Evolutionary conservation across 1,139 yeast species (phyloP).

Genomic region (Pneumocystis jirovecii): DNA sequence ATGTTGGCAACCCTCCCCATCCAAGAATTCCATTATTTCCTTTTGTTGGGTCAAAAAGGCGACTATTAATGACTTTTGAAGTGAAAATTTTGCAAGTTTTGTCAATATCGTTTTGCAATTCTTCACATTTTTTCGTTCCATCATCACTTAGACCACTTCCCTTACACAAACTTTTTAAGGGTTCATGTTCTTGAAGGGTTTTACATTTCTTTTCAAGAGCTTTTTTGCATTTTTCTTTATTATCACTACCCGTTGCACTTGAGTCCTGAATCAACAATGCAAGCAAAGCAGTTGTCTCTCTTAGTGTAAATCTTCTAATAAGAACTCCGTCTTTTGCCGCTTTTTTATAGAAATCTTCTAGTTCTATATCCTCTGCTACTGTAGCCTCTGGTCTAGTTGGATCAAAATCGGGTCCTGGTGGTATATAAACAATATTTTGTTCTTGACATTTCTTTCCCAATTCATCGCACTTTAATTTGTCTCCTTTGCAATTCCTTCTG

Average conservation of each 20-base stretch:
- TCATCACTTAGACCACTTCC: too few species aligned
- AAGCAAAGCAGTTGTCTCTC: not conserved
- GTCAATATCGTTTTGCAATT: too few species aligned
- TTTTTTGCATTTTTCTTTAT: not conserved
- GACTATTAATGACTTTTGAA: too few species aligned
- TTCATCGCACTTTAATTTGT: not conserved
- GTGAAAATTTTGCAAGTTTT: too few species aligned
- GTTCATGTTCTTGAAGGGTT: too few species aligned
- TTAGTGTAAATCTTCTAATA: not conserved
- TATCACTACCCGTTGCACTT: not conserved
- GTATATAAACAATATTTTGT: not conserved
- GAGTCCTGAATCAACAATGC: not conserved
- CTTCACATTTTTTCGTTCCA: too few species aligned
- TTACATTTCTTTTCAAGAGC: too few species aligned
- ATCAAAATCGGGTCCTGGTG: not conserved
- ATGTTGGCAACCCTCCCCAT: too few species aligned
- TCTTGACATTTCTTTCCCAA: not conserved
- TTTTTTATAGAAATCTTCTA: not conserved
- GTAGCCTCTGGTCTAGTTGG: not conserved
- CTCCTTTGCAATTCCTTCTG: too few species aligned
- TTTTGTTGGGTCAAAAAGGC: too few species aligned
- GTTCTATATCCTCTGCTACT: not conserved
- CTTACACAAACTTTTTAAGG: too few species aligned
- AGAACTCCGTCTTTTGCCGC: not conserved
- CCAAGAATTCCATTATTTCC: too few species aligned